A percentile compares a stretch with the other conserved stretches of the same genome.
These are phyloP conservation scores for Dendrothele bispora DNA, from an alignment of 768 basidiomycete genomes.

Conservation along the genomic window DNA sequence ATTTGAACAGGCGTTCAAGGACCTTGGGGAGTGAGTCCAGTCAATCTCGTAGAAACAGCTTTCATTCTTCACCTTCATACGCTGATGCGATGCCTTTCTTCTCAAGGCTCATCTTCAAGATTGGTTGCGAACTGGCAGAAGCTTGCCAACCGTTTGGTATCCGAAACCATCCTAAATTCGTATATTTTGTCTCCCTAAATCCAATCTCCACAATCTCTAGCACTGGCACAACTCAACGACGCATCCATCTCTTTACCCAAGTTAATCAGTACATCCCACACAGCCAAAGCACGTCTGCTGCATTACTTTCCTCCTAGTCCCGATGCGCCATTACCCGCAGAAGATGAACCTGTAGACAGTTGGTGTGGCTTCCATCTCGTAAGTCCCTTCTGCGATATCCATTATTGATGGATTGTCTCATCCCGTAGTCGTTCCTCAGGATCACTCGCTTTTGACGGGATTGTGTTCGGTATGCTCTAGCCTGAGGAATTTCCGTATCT, in stretches of 20 bases:
- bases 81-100: conserved; percentile 1
- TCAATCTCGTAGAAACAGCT: background rate
- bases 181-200: background rate
- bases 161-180: conserved; percentile 10
- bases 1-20: conserved; percentile 88
- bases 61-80: background rate
- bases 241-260: conserved; percentile 65
- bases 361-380: conserved; percentile 97
- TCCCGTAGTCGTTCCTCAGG: too few species aligned
- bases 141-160: conserved; percentile 93
- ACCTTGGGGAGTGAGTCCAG: conserved; percentile 60
- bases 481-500: too few species aligned
- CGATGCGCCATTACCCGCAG: conserved; percentile 31
- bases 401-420: too few species aligned
- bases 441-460: conserved; percentile 89
- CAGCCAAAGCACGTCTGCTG: conserved; percentile 89
- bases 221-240: conserved; percentile 65
- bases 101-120: conserved; percentile 71
- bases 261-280: conserved; percentile 75
- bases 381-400: too few species aligned
- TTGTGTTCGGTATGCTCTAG: conserved; percentile 71
- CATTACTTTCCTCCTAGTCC: conserved; percentile 87
- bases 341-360: conserved; percentile 74
- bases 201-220: conserved; percentile 32
- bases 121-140: conserved; percentile 77